Base-by-base conservation (phyloP, 192 early-diverging fungal species). In the Cetraspora pellucida region DNA sequence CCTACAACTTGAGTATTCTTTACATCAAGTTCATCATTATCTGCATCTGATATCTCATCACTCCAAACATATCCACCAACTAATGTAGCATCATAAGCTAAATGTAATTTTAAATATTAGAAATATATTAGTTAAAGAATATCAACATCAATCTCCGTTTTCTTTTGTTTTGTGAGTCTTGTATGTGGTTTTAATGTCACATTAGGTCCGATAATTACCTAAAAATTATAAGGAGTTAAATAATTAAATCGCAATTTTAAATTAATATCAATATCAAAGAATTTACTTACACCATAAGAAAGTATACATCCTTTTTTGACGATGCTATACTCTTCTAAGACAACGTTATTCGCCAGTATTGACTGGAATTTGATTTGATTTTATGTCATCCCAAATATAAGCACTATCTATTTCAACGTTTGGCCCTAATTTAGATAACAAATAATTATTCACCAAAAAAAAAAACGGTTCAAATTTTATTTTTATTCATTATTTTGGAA, bases 321-420 rank as follows among this genome's bases (percentile, higher is more conserved):
- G 0, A 81, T 83, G 23, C 89, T 90, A 25, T 89, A 86, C 50
- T 92, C 84, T 67, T 89, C 78, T 17, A 99, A 72, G 7, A 81
- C 77, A 0, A 90, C 95, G 59, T 88, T 80, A 69, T 91, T 83
- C 4, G 91, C 96, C 44, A 99, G 66, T 61, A 99, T 95, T 16
- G 91, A 88, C 21, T 85, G 75, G 43, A 85, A 81, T 23, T 98
- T 85, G 10, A 77, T 82, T 91, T 58, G 97, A 89, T 19, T 77
- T 82, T 14, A 88, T 86, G 66, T 87, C 85, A 78, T 95, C 92
- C 92, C 95, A 96, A 69, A 99, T 83, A 69, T 95, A 97, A 7
- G 94, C 90, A 44, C 90, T 91, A 37, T 94, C 85, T 58, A 98
- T 91, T 45, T 83, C 80, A 13, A 94, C 92, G 76, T 92, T 88